Percentiles rank a stretch among this genome's conserved stretches.
These are phyloP conservation scores for Hypoxylon sp. DNA, from an alignment of 2,329 filamentous ascomycete genomes.

Conservation along the genomic window DNA sequence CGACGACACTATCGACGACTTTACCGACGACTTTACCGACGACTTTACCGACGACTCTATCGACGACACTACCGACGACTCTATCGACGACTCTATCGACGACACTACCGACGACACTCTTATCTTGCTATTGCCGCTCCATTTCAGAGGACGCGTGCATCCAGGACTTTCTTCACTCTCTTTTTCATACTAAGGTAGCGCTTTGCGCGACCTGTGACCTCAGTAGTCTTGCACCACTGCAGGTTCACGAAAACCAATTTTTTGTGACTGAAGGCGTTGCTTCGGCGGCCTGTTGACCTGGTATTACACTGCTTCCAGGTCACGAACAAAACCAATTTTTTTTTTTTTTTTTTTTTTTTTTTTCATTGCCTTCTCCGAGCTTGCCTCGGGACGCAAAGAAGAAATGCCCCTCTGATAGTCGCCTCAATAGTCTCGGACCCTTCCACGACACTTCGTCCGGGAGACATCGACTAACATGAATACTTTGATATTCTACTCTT, in stretches of 20 bases:
- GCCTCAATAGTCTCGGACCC: background rate
- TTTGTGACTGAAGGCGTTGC: background rate
- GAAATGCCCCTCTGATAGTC: background rate
- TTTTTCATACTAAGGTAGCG: background rate
- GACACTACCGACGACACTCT: background rate
- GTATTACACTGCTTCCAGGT: constrained; percentile 17
- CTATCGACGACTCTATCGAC: no score
- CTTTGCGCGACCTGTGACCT: background rate
- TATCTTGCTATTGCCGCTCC: background rate
- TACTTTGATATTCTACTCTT: background rate
- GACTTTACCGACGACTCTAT: background rate
- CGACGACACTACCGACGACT: background rate
- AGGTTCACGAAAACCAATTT: constrained; percentile 6
- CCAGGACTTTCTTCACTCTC: background rate
- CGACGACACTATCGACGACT: background rate
- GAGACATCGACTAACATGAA: background rate
- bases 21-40: background rate
- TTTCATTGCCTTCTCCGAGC: constrained; percentile 23
- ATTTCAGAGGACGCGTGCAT: background rate
- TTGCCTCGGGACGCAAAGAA: constrained; percentile 23
- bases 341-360: constrained; percentile 26
- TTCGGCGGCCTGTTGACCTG: background rate
- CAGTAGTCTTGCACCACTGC: background rate
- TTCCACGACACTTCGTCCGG: background rate
- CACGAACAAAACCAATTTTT: background rate